Base-by-base conservation (phyloP, 345 rosid genomes). In the Eucalyptus lansdowneana region DNA sequence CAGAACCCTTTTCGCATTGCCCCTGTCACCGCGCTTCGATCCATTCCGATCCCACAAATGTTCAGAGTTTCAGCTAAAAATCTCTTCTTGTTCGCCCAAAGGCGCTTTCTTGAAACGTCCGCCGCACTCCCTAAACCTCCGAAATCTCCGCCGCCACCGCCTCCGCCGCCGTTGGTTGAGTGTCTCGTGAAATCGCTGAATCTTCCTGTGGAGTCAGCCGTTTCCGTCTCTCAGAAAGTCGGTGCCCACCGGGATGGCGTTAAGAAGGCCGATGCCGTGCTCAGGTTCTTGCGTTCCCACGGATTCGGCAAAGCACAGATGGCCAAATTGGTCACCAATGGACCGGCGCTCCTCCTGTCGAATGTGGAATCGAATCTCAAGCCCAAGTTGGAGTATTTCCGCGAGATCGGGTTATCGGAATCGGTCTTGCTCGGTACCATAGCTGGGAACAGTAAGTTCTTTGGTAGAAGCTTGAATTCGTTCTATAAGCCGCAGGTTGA, bases 331-430 rank as follows among this genome's bases (percentile, higher is more conserved):
- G 42, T 4, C 42, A 37, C 42, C 6, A 40, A 40, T 42, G 44
- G 44, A 4, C 44, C 44, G 44, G 5, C 8, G 21, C 44, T 91
- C 50, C 91, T 91, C 27, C 53, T 13, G 2, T 53, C 47, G 50
- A 88, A 49, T 53, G 86, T 54, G 14, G 72, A 88, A n/a, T 67
- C 45, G 54, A 91, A n/a, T 31, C 76, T 91, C 3, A 88, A 22
- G 86, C 92, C 94, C 29, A 91, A 92, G 40, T 10, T 90, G 40
- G 90, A 90, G 42, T 87, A 50, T 80, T 60, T 92, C 51, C 19
- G 27, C 7, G 50, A 50, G 27, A 80, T 88, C 15, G 90, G 94
- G 22, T 89, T 91, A 17, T 65, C 51, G 9, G 86, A 91, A 40
- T 44, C 72, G 60, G 90, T 54, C 67, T 89, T 92, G 45, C 50